Evolutionary conservation across 2,329 filamentous ascomycete genomes (phyloP).

Genomic region (Penicillium sp.): DNA sequence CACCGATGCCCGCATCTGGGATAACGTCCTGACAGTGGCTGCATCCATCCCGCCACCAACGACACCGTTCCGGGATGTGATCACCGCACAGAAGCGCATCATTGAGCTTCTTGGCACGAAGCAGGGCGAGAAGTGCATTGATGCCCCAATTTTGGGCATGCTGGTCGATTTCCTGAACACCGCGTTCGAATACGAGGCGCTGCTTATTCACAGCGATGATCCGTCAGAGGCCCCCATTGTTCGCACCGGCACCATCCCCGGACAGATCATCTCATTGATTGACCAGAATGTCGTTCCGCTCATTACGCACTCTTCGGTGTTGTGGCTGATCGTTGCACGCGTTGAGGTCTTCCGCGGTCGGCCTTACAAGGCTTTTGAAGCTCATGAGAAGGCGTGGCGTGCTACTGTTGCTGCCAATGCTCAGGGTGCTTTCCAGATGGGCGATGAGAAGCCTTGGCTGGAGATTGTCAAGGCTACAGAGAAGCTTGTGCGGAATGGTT

Average conservation of each 20-base stretch:
- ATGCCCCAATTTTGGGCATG: conserved; percentile 68
- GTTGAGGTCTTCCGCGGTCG: conserved; percentile 72
- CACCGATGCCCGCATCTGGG: conserved; percentile 91
- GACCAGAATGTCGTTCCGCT: conserved; percentile 75
- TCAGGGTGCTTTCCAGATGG: conserved; percentile 50
- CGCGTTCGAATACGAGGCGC: conserved; percentile 40
- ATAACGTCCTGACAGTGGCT: conserved; percentile 87
- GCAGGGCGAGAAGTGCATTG: conserved; percentile 74
- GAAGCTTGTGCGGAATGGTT: conserved; percentile 70
- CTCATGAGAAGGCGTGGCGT: conserved; percentile 87
- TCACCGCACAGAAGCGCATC: conserved; percentile 71
- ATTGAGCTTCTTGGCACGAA: conserved; percentile 67
- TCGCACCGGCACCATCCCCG: conserved; percentile 54
- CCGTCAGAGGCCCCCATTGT: conserved; percentile 33
- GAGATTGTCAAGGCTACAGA: conserved; percentile 75
- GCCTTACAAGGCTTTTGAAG: conserved; percentile 71
- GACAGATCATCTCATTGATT: conserved; percentile 64
- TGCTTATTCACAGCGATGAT: conserved; percentile 38
- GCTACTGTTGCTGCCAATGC: conserved; percentile 54
- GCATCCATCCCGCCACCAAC: conserved; percentile 70
- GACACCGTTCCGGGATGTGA: conserved; percentile 67
- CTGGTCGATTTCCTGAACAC: conserved; percentile 70
- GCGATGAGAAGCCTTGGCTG: conserved; percentile 65
- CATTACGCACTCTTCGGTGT: conserved; percentile 73
- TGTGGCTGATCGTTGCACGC: conserved; percentile 74